Conservation (phyloP, 306 rosid genomes). For the Argentina anserina region DNA sequence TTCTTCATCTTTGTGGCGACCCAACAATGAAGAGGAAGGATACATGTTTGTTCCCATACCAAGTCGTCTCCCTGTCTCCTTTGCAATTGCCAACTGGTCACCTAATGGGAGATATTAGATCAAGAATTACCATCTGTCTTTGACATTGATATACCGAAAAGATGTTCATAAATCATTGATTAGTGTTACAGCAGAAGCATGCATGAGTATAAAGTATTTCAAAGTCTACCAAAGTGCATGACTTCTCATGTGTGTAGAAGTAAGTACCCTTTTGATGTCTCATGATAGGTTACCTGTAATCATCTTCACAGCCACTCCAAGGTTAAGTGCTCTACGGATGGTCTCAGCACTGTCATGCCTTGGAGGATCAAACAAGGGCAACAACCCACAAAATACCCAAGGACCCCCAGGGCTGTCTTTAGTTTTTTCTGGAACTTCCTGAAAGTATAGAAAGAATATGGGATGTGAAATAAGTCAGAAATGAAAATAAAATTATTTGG, state of each 20-base stretch:
- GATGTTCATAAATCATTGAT: neutral
- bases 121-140: constrained; percentile 4
- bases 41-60: constrained; percentile 97
- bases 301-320: constrained; percentile 89
- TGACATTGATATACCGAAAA: constrained; percentile 3
- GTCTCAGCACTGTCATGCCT: constrained; percentile 94
- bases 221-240: neutral
- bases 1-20: constrained; percentile 52
- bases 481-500: neutral
- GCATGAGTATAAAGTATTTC: neutral
- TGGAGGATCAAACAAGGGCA: constrained; percentile 91
- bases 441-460: constrained; percentile 23
- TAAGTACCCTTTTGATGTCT: neutral
- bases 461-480: constrained; percentile 10
- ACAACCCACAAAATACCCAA: constrained; percentile 79
- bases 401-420: constrained; percentile 77
- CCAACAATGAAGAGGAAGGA: constrained; percentile 80
- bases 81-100: constrained; percentile 82
- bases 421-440: constrained; percentile 72
- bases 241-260: neutral
- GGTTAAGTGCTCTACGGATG: constrained; percentile 78
- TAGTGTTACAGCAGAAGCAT: neutral
- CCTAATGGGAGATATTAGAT: constrained; percentile 41
- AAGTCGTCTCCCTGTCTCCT: constrained; percentile 85
- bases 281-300: constrained; percentile 57